Conservation (phyloP, 371 early-diverging fungal species). For the Conidiobolus incongruus region DNA sequence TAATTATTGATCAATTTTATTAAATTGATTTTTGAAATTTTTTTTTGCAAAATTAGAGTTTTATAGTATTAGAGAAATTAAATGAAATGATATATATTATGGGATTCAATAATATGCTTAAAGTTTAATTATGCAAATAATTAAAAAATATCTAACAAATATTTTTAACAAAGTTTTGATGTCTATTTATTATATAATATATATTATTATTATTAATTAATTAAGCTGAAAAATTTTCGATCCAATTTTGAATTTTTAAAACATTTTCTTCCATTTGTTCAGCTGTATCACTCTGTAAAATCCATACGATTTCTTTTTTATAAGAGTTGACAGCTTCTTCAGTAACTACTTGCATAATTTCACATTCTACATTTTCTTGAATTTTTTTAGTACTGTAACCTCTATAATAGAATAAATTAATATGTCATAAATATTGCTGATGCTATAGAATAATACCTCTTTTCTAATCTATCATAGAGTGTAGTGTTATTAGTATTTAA, state of each 20-base stretch:
- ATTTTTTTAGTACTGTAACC: slow-evolving; percentile 79
- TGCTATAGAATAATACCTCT: slow-evolving; percentile 24
- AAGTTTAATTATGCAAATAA: too few species aligned
- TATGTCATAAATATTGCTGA: neutral
- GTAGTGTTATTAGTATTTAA: slow-evolving; percentile 55
- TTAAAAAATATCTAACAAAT: too few species aligned
- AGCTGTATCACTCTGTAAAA: slow-evolving; percentile 49
- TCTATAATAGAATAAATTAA: slow-evolving; percentile 15
- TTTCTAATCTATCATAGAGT: slow-evolving; percentile 65
- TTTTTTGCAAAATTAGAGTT: too few species aligned
- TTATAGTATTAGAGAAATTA: too few species aligned
- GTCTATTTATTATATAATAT: too few species aligned
- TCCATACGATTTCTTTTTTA: slow-evolving; percentile 52
- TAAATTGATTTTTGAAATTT: too few species aligned
- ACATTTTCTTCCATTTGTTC: slow-evolving; percentile 83
- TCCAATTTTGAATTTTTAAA: slow-evolving; percentile 42
- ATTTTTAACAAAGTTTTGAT: too few species aligned
- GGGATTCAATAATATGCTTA: too few species aligned
- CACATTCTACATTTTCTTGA: slow-evolving; percentile 90
- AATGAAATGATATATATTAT: too few species aligned
- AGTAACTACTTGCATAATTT: slow-evolving; percentile 92
- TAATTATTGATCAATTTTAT: too few species aligned
- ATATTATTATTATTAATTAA: too few species aligned
- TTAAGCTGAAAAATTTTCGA: slow-evolving; percentile 18
- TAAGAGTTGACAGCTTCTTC: slow-evolving; percentile 81